These are phyloP conservation scores for Microcyclosporella mali DNA, from an alignment of 2,329 filamentous ascomycete species.

Conservation along the genomic window DNA sequence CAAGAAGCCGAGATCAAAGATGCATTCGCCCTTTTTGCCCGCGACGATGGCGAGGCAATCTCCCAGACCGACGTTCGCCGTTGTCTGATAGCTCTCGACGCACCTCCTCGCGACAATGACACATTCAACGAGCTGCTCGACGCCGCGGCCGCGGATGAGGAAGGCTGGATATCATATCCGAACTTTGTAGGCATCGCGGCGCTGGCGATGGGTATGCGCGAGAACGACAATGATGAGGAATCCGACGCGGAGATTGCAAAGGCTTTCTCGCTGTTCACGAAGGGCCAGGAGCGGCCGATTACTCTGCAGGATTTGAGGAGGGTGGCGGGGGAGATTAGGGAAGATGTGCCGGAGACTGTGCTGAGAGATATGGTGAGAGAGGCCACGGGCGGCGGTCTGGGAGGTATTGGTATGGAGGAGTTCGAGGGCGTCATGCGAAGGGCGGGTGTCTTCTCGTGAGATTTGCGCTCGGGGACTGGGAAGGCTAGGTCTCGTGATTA, in stretches of 20 bases:
- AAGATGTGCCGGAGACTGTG: constrained; percentile 75
- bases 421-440: constrained; percentile 81
- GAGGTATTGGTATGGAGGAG: constrained; percentile 69
- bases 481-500: background rate
- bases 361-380: constrained; percentile 92
- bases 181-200: constrained; percentile 85
- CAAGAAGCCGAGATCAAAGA: constrained; percentile 89
- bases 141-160: constrained; percentile 74
- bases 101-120: constrained; percentile 55
- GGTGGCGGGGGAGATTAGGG: constrained; percentile 74
- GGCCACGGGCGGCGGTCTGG: constrained; percentile 74
- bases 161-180: constrained; percentile 71
- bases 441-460: constrained; percentile 73
- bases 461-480: background rate
- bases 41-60: constrained; percentile 48
- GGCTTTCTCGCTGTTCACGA: constrained; percentile 76
- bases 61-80: constrained; percentile 41
- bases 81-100: constrained; percentile 63
- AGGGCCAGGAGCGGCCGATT: constrained; percentile 57
- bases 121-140: constrained; percentile 73
- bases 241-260: constrained; percentile 66
- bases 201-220: constrained; percentile 62
- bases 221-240: constrained; percentile 41
- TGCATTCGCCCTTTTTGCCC: constrained; percentile 73
- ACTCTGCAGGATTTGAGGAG: constrained; percentile 70